Evolutionary conservation across 2,329 filamentous ascomycete species (phyloP).

Genomic region (Cryphonectria naterciae): DNA sequence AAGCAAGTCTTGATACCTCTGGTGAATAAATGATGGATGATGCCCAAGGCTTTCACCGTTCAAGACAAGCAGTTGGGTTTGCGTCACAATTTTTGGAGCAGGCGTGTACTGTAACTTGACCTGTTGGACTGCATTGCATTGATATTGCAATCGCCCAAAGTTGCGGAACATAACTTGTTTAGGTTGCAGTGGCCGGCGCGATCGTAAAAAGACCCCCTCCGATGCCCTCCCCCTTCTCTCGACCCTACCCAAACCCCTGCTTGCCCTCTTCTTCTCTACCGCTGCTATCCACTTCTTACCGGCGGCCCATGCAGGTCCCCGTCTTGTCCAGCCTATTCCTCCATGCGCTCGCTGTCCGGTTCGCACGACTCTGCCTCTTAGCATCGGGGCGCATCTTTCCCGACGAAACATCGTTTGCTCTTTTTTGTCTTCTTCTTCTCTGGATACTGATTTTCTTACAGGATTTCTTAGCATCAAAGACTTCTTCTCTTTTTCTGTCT

Average conservation of each 20-base stretch:
- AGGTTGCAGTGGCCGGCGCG: constrained; percentile 3
- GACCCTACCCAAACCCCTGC: constrained; percentile 12
- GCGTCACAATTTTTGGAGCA: neutral
- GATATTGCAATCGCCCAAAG: neutral
- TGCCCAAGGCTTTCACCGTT: neutral
- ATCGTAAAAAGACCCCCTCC: neutral
- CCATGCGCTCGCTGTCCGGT: constrained; percentile 7
- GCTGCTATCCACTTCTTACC: constrained; percentile 23
- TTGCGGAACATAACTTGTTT: constrained; percentile 3
- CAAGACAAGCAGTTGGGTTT: neutral
- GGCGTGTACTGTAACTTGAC: no score
- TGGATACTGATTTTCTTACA: neutral
- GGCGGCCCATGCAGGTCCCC: constrained; percentile 12
- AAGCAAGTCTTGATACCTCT: neutral
- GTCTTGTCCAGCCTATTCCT: constrained; percentile 17
- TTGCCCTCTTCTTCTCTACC: constrained; percentile 16
- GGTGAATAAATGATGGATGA: neutral
- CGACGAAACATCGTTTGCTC: constrained; percentile 2
- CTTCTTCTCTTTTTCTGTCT: neutral
- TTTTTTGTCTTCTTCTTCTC: neutral
- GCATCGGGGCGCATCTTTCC: constrained; percentile 11
- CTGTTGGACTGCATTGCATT: neutral
- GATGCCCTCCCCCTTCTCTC: constrained; percentile 17
- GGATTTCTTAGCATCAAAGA: neutral
- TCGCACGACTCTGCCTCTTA: constrained; percentile 9